phyloP scores from a whole-genome alignment of 768 basidiomycete genomes.

The Amanita polypyramis region DNA sequence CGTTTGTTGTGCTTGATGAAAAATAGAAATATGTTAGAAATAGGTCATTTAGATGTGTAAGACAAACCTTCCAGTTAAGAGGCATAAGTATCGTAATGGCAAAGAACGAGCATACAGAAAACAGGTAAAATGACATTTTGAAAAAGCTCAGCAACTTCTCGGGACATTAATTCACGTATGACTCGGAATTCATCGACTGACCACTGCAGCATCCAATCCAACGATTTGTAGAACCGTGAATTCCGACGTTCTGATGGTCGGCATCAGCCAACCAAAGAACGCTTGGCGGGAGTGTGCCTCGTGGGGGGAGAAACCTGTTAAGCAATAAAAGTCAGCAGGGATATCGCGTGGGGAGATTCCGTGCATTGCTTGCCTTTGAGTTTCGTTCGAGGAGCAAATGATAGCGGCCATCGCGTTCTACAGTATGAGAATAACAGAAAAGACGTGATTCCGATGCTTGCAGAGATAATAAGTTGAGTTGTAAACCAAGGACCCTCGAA shows the following conservation, averaged over 20 bases:
- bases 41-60: not conserved
- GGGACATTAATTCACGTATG: not conserved
- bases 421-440: slow-evolving; percentile 87
- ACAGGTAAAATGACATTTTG: slow-evolving; percentile 90
- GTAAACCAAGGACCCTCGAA: slow-evolving; percentile 95
- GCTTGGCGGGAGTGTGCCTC: slow-evolving; percentile 81
- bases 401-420: slow-evolving; percentile 77
- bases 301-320: slow-evolving; percentile 81
- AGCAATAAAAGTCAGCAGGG: not conserved
- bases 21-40: too few species aligned
- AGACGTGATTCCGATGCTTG: slow-evolving; percentile 63
- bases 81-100: slow-evolving; percentile 88
- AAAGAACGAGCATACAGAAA: slow-evolving; percentile 76
- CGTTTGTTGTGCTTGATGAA: slow-evolving; percentile 59
- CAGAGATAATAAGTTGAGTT: slow-evolving; percentile 77
- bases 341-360: slow-evolving; percentile 3
- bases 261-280: slow-evolving; percentile 95
- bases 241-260: slow-evolving; percentile 84
- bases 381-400: slow-evolving; percentile 90
- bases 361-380: slow-evolving; percentile 53
- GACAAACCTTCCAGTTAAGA: slow-evolving; percentile 78
- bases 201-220: slow-evolving; percentile 93
- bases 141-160: slow-evolving; percentile 83
- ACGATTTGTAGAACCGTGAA: slow-evolving; percentile 93
- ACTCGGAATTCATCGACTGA: slow-evolving; percentile 28